Conservation (phyloP, 2,329 filamentous ascomycete species). For the Fusarium decemcellulare region DNA sequence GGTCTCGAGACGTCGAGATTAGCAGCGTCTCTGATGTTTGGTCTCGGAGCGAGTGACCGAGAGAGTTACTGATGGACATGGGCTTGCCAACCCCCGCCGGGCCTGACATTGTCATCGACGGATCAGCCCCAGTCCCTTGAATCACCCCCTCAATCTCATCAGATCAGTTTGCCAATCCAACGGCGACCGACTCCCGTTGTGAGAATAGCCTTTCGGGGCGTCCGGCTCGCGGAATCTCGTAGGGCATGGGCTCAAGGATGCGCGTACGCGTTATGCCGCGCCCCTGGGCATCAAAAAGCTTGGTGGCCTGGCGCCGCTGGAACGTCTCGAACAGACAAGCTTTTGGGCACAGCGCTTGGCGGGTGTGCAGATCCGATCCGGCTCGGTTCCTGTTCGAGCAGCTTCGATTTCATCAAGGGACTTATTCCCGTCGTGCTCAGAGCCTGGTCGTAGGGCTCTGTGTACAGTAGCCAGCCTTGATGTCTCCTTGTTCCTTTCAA, state of each 20-base stretch:
- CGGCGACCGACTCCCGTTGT: not conserved
- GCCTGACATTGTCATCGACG: conserved; percentile 19
- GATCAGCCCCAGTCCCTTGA: conserved; percentile 5
- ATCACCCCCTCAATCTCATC: not conserved
- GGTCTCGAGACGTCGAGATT: conserved; percentile 1
- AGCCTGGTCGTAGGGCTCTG: too few species aligned
- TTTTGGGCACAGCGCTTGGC: conserved; percentile 40
- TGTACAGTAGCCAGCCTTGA: too few species aligned
- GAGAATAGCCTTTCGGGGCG: conserved; percentile 15
- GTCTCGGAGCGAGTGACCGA: not conserved
- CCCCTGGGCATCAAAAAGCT: conserved; percentile 1
- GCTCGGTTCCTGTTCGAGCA: conserved; percentile 1
- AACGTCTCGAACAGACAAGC: conserved; percentile 34
- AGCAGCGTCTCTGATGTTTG: not conserved
- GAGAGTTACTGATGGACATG: not conserved
- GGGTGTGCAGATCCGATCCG: conserved; percentile 40
- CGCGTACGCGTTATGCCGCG: conserved; percentile 8
- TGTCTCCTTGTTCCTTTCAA: too few species aligned
- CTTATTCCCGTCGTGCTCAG: not conserved
- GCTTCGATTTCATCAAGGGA: not conserved
- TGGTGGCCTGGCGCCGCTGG: conserved; percentile 7
- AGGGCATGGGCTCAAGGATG: not conserved
- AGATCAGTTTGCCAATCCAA: not conserved
- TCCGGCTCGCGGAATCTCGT: conserved; percentile 3
- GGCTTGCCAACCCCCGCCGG: conserved; percentile 1